These are phyloP conservation scores for Pyricularia sp. DNA, from an alignment of 2,329 filamentous ascomycete genomes.

Conservation along the genomic window DNA sequence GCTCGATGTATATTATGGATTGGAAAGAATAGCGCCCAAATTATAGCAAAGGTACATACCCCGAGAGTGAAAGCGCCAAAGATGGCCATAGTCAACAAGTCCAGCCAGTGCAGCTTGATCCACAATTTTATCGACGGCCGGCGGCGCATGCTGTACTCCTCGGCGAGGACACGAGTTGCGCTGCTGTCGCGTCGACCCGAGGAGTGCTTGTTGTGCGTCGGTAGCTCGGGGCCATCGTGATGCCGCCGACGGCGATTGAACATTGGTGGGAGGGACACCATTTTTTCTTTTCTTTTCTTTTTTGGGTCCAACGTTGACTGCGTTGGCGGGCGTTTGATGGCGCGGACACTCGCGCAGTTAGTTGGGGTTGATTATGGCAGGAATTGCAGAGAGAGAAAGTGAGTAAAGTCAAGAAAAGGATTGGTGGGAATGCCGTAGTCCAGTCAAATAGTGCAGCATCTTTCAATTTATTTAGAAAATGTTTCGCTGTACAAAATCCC, in stretches of 20 bases:
- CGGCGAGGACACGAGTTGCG: background rate
- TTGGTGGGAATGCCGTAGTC: too few relatives aligned
- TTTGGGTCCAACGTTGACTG: background rate
- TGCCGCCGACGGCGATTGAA: conserved; percentile 1
- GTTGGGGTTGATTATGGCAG: background rate
- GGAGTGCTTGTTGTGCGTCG: background rate
- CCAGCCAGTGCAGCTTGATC: conserved; percentile 57
- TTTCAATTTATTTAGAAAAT: background rate
- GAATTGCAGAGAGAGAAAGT: background rate
- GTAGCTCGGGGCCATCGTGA: background rate
- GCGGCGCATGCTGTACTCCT: conserved; percentile 2
- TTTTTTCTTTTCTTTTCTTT: too few relatives aligned
- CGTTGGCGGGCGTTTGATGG: background rate
- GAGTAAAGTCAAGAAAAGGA: background rate
- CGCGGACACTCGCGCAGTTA: background rate
- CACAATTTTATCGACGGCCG: conserved; percentile 49
- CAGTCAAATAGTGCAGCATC: background rate
- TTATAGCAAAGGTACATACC: conserved; percentile 30
- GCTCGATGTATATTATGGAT: background rate
- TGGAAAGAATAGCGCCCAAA: background rate
- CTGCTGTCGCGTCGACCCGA: background rate
- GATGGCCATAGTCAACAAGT: conserved; percentile 56
- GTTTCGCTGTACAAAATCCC: background rate
- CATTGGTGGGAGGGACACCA: background rate
- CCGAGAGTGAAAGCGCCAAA: conserved; percentile 60